Base-by-base conservation (phyloP, 2,329 filamentous ascomycete species). In the Colletotrichum echinochloae region DNA sequence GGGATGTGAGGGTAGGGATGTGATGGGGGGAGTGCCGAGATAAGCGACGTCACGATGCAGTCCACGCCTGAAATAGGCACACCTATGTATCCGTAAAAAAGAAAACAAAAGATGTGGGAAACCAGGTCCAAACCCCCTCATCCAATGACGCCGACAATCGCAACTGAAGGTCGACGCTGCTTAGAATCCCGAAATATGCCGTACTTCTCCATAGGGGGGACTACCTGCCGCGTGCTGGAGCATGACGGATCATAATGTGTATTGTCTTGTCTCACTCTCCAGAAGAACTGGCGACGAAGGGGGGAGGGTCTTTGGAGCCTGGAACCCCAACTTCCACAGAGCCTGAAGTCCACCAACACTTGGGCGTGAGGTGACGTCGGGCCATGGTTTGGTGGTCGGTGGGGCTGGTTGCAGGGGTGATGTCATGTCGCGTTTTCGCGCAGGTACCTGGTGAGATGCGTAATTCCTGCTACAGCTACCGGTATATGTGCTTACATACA, bases 41-140 rank as follows among this genome's bases (percentile, higher is more conserved):
- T 68, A 68, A 62, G 68, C 68, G 65, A 68, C 68, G 68, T 71
- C 64, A 71, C 64, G 64, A 59, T 71, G 68, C 68, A 71, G 48
- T 37, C 37, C 30, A 26, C 46, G 26, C 33, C 63, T 54, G 20
- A 20, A 12, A 4, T 28, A 49, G 30, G n/a, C 39, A 55, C 28
- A 39, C 62, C 30, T 18, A 65, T 41, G 28, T 28, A 11, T 8
- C 4, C 30, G 8, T 5, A 37, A 37, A 37, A 37, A 7, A 37
- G 9, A 37, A 37, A 11, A 37, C 8, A 9, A 49, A 49, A 28
- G 30, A 33, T 33, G 5, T 33, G 30, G 8, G 16, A 35, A 30
- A n/a, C 49, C 49, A 33, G 28, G 33, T 33, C 23, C 26, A 23
- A 33, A n/a, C 56, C 56, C 56, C 23, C 33, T n/a, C 51, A 41